Conservation (phyloP, 176 grass and related monocot species). For the Avena atlantica region DNA sequence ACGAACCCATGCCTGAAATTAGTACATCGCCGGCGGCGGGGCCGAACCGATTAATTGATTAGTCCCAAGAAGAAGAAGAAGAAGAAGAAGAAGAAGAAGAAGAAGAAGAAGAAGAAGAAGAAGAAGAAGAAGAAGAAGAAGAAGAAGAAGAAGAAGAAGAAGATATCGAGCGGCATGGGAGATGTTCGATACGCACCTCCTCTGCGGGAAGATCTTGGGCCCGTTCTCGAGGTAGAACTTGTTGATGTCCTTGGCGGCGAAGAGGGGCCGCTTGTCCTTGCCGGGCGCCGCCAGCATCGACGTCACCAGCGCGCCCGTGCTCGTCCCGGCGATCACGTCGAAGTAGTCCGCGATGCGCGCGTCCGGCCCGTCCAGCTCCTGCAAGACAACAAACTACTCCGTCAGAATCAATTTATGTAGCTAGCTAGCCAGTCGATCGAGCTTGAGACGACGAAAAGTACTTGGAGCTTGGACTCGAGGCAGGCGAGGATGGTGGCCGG, state of each 20-base stretch:
- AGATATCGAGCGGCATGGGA: background rate
- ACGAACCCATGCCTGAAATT: conserved; percentile 17
- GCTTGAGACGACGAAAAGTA: too few relatives aligned
- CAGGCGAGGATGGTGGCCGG: background rate
- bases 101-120: too few relatives aligned
- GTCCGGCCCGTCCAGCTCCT: conserved; percentile 68
- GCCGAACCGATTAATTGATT: too few relatives aligned
- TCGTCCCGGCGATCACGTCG: conserved; percentile 79
- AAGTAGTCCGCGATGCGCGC: conserved; percentile 74
- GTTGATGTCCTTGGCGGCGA: conserved; percentile 54
- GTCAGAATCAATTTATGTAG: background rate
- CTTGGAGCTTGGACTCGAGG: too few relatives aligned
- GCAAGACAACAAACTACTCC: background rate
- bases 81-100: too few relatives aligned
- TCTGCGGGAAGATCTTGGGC: conserved; percentile 66
- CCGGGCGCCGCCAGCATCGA: conserved; percentile 63
- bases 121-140: too few relatives aligned
- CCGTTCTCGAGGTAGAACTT: conserved; percentile 64
- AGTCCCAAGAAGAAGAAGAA: background rate
- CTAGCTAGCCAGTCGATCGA: too few relatives aligned
- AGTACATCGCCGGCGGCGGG: background rate
- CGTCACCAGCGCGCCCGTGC: conserved; percentile 65
- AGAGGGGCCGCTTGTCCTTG: conserved; percentile 59
- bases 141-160: background rate
- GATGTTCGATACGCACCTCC: background rate